Percentiles rank a stretch among this genome's conserved stretches.
These are phyloP conservation scores for Epichloe gansuensis DNA, from an alignment of 2,329 filamentous ascomycete genomes.

Conservation along the genomic window DNA sequence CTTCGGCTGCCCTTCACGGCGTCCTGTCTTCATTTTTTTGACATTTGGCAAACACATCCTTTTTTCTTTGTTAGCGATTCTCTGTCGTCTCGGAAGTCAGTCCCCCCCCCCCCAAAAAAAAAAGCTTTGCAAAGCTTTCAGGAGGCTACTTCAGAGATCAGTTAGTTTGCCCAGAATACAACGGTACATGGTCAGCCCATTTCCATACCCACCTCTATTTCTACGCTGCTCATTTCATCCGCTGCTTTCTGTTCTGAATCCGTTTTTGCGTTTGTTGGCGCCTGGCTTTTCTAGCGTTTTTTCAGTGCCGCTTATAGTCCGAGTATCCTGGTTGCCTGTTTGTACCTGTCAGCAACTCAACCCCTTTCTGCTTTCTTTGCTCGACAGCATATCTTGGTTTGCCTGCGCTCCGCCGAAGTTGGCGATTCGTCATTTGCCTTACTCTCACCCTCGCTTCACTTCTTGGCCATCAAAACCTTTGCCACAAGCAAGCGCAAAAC, in stretches of 20 bases:
- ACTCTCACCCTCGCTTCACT: background rate
- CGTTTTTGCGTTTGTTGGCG: slow-evolving; percentile 6
- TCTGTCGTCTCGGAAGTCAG: background rate
- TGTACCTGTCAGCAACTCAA: background rate
- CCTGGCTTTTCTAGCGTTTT: slow-evolving; percentile 16
- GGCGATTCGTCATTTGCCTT: background rate
- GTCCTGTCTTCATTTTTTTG: background rate
- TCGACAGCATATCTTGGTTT: no score
- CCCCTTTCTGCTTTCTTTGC: no score
- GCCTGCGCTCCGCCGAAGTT: background rate
- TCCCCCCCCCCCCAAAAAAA: background rate
- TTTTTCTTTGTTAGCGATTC: background rate
- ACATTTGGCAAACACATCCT: background rate
- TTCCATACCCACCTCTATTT: slow-evolving; percentile 19
- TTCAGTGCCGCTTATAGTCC: background rate
- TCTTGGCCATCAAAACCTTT: slow-evolving; percentile 3
- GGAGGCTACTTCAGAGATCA: background rate
- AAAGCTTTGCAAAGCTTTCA: background rate
- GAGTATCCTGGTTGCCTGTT: background rate
- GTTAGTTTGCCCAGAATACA: slow-evolving; percentile 1
- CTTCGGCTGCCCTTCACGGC: background rate
- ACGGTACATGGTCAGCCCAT: slow-evolving; percentile 18
- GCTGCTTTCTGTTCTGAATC: slow-evolving; percentile 21
- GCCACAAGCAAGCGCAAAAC: slow-evolving; percentile 13
- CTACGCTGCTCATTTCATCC: slow-evolving; percentile 18